phyloP scores from a whole-genome alignment of 1,139 yeast species.

The Taiozyma sp. region DNA sequence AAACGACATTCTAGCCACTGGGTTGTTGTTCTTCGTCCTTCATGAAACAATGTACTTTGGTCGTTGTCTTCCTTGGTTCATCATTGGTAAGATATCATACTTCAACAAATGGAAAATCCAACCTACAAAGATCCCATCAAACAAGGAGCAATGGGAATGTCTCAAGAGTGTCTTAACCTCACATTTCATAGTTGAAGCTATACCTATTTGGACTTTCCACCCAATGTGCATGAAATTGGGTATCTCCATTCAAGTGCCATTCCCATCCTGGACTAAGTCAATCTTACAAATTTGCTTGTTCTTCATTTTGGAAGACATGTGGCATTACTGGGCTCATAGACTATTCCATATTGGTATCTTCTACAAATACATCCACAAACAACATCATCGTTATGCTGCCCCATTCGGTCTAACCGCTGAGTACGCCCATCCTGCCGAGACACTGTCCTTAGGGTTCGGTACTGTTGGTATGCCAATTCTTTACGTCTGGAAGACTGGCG shows the following conservation, averaged over 20 bases:
- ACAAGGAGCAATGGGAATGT: conserved; percentile 81
- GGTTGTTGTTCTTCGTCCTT: conserved; percentile 54
- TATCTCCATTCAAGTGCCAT: conserved; percentile 65
- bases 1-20: conserved; percentile 72
- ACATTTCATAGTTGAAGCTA: conserved; percentile 77
- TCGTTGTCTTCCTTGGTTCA: conserved; percentile 70
- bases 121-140: conserved; percentile 62
- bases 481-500: conserved; percentile 47
- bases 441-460: conserved; percentile 77
- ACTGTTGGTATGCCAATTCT: conserved; percentile 83
- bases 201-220: conserved; percentile 88
- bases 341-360: conserved; percentile 70
- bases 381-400: conserved; percentile 87
- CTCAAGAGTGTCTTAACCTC: conserved; percentile 68
- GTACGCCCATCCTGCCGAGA: conserved; percentile 87
- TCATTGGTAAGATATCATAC: conserved; percentile 62
- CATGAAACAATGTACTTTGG: conserved; percentile 76
- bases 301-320: conserved; percentile 75
- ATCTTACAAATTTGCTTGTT: conserved; percentile 56
- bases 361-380: conserved; percentile 81
- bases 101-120: conserved; percentile 71
- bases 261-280: conserved; percentile 56
- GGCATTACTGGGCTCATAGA: conserved; percentile 90
- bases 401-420: conserved; percentile 91
- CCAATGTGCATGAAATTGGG: conserved; percentile 68